These are phyloP conservation scores for Rhinocladiella mackenziei DNA, from an alignment of 2,329 filamentous ascomycete genomes.

Conservation along the genomic window DNA sequence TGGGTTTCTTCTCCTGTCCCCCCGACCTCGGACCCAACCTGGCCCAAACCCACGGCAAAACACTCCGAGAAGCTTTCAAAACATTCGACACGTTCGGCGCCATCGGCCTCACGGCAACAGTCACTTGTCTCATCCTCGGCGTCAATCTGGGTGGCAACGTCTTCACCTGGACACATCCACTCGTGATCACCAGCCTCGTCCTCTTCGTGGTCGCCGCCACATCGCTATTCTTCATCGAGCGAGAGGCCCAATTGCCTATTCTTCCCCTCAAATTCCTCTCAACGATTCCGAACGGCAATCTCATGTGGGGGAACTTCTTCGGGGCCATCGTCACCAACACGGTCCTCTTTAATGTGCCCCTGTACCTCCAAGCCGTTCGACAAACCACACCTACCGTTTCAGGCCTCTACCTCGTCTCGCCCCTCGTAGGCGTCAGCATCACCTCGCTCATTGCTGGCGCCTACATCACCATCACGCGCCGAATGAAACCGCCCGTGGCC, in stretches of 20 bases:
- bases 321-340: slow-evolving; percentile 51
- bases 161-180: slow-evolving; percentile 58
- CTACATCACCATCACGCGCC: slow-evolving; percentile 43
- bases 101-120: slow-evolving; percentile 49
- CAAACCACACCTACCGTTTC: slow-evolving; percentile 62
- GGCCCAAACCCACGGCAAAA: slow-evolving; percentile 41
- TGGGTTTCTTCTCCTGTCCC: slow-evolving; percentile 43
- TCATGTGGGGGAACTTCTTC: slow-evolving; percentile 54
- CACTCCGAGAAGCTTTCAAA: slow-evolving; percentile 48
- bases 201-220: slow-evolving; percentile 50
- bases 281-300: slow-evolving; percentile 51
- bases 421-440: slow-evolving; percentile 47
- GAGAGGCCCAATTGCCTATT: slow-evolving; percentile 51
- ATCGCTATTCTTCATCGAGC: slow-evolving; percentile 52
- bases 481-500: slow-evolving; percentile 42
- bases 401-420: slow-evolving; percentile 63
- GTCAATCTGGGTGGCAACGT: slow-evolving; percentile 63
- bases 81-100: slow-evolving; percentile 58
- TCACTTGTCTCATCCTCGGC: slow-evolving; percentile 56
- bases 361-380: slow-evolving; percentile 68
- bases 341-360: slow-evolving; percentile 60
- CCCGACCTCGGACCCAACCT: slow-evolving; percentile 48
- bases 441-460: slow-evolving; percentile 42
- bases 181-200: slow-evolving; percentile 52
- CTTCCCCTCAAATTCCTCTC: slow-evolving; percentile 57